Percentiles rank a stretch among this genome's conserved stretches.
Evolutionary conservation across 2,329 filamentous ascomycete species (phyloP).

Genomic region (Chrysoporthe austroafricana): DNA sequence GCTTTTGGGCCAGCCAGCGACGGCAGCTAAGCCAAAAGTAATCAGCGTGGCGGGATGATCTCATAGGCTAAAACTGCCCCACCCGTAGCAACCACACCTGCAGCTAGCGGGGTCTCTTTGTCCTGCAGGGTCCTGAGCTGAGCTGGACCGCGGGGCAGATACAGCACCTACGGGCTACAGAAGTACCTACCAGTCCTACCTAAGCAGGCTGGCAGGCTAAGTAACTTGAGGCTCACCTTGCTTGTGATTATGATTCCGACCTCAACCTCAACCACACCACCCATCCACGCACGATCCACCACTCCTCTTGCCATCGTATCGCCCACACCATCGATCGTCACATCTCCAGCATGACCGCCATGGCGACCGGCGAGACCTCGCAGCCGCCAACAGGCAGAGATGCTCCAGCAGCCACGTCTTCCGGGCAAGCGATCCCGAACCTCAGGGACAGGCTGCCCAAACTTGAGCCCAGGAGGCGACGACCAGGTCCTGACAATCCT

Average conservation of each 20-base stretch:
- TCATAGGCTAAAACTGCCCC: constrained; percentile 25
- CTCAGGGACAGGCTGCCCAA: constrained; percentile 66
- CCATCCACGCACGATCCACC: not conserved
- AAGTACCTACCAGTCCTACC: not conserved
- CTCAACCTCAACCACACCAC: not conserved
- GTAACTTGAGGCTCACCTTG: no score
- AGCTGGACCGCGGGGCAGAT: no score
- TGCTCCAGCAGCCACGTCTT: constrained; percentile 3
- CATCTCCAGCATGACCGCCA: constrained; percentile 4
- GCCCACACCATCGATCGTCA: not conserved
- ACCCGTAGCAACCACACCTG: constrained; percentile 20
- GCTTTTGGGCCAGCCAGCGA: not conserved
- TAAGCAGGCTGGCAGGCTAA: no score
- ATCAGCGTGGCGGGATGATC: constrained; percentile 20
- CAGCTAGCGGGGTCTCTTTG: constrained; percentile 5
- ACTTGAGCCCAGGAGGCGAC: constrained; percentile 66
- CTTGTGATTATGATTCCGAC: not conserved
- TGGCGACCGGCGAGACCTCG: constrained; percentile 1
- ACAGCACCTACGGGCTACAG: not conserved
- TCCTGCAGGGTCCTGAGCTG: constrained; percentile 15
- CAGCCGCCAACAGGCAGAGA: not conserved
- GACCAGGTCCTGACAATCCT: constrained; percentile 55
- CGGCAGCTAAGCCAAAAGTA: constrained; percentile 4
- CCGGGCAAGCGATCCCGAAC: constrained; percentile 44
- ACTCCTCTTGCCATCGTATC: not conserved